A percentile compares a stretch with the other conserved stretches of the same genome.
These are phyloP conservation scores for Erucastrum elatum DNA, from an alignment of 345 rosid species.

Conservation along the genomic window DNA sequence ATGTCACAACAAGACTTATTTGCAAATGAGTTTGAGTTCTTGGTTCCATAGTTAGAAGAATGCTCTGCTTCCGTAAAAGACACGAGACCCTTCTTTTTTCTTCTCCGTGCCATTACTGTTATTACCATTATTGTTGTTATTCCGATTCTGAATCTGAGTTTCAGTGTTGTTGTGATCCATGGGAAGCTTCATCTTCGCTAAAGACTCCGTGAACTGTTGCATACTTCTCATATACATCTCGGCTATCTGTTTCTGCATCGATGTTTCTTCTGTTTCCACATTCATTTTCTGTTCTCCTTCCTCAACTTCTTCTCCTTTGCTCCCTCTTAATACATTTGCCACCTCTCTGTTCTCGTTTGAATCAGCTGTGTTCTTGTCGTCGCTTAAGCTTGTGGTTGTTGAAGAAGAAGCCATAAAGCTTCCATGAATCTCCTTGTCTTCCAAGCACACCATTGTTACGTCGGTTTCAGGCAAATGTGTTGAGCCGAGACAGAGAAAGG, in stretches of 20 bases:
- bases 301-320: constrained; percentile 36
- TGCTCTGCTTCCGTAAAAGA: constrained; percentile 94
- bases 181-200: constrained; percentile 91
- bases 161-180: constrained; percentile 59
- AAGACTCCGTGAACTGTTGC: constrained; percentile 42
- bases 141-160: constrained; percentile 45
- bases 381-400: constrained; percentile 74
- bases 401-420: constrained; percentile 72
- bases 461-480: constrained; percentile 44
- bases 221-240: constrained; percentile 97
- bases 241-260: constrained; percentile 92
- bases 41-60: constrained; percentile 56
- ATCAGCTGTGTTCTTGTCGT: constrained; percentile 65
- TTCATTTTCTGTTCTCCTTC: constrained; percentile 45
- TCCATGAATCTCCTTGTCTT: constrained; percentile 44
- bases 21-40: constrained; percentile 9
- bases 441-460: constrained; percentile 49
- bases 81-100: constrained; percentile 86
- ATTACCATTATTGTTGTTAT: background rate
- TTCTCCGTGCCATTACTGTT: constrained; percentile 45
- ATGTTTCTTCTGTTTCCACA: constrained; percentile 65
- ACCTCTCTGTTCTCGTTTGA: constrained; percentile 54
- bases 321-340: constrained; percentile 50
- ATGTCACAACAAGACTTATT: constrained; percentile 12
- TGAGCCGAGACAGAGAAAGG: constrained; percentile 75